These are phyloP conservation scores for Kokia cookei DNA, from an alignment of 441 rosid genomes.

Conservation along the genomic window DNA sequence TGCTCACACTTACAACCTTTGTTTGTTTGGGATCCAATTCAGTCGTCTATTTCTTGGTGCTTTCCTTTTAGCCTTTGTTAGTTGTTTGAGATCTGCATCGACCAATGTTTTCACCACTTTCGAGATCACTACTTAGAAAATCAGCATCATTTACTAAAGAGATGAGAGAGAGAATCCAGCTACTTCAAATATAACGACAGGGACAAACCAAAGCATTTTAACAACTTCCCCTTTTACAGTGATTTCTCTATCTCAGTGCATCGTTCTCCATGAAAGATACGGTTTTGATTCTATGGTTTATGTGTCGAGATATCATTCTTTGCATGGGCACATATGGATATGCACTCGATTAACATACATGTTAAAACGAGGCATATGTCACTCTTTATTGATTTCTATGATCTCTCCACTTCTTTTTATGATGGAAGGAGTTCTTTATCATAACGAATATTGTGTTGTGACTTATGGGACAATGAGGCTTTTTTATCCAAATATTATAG, in stretches of 20 bases:
- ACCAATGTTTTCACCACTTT: slow-evolving; percentile 28
- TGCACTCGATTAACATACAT: slow-evolving; percentile 3
- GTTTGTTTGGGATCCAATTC: slow-evolving; percentile 33
- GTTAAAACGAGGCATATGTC: not conserved
- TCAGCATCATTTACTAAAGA: not conserved
- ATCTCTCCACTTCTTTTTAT: not conserved
- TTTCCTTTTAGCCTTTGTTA: slow-evolving; percentile 25
- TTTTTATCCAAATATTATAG: too few relatives aligned
- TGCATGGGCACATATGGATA: not conserved
- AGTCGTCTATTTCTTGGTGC: slow-evolving; percentile 15
- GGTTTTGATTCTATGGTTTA: not conserved
- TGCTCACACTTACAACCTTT: slow-evolving; percentile 24
- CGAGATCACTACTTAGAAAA: not conserved
- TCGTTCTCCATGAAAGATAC: not conserved
- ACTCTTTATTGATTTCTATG: not conserved
- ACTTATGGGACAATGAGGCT: too few relatives aligned
- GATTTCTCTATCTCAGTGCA: not conserved
- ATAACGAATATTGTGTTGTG: too few relatives aligned
- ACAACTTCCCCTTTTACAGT: slow-evolving; percentile 13
- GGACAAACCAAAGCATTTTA: slow-evolving; percentile 1
- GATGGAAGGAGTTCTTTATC: not conserved
- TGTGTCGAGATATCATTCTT: not conserved
- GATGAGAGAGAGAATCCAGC: not conserved
- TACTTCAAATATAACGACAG: not conserved
- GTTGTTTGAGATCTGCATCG: slow-evolving; percentile 29